Conservation (phyloP, 768 basidiomycete genomes). For the Hygrocybe coccinea region DNA sequence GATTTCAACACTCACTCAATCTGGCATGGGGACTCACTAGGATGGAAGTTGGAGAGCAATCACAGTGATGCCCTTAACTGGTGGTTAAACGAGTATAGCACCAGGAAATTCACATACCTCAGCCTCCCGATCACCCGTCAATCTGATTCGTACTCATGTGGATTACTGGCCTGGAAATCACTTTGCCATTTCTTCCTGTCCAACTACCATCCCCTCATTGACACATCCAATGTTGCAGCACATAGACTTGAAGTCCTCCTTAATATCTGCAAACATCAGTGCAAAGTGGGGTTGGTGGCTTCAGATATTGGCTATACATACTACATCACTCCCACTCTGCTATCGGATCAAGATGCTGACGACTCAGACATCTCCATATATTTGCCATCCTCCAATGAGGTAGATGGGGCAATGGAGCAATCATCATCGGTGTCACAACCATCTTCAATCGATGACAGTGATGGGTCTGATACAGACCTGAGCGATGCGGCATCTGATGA, state of each 20-base stretch:
- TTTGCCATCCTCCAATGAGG: not conserved
- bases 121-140: slow-evolving; percentile 16
- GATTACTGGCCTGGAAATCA: slow-evolving; percentile 18
- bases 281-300: not conserved
- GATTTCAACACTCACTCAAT: slow-evolving; percentile 12
- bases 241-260: slow-evolving; percentile 16
- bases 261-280: slow-evolving; percentile 5
- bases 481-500: not conserved
- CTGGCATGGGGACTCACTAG: slow-evolving; percentile 17
- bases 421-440: not conserved
- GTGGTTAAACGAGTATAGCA: slow-evolving; percentile 17
- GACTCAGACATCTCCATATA: not conserved
- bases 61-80: slow-evolving; percentile 11
- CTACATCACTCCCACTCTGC: not conserved
- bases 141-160: slow-evolving; percentile 16
- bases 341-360: not conserved
- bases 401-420: not conserved
- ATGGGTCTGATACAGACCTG: not conserved
- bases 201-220: not conserved
- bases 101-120: slow-evolving; percentile 4
- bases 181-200: slow-evolving; percentile 9
- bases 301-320: not conserved
- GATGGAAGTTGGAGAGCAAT: slow-evolving; percentile 5
- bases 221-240: not conserved
- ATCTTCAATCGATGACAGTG: not conserved